Percentiles rank a stretch among this genome's conserved stretches.
These are phyloP conservation scores for Fusarium metavorans DNA, from an alignment of 2,329 filamentous ascomycete species.

Conservation along the genomic window DNA sequence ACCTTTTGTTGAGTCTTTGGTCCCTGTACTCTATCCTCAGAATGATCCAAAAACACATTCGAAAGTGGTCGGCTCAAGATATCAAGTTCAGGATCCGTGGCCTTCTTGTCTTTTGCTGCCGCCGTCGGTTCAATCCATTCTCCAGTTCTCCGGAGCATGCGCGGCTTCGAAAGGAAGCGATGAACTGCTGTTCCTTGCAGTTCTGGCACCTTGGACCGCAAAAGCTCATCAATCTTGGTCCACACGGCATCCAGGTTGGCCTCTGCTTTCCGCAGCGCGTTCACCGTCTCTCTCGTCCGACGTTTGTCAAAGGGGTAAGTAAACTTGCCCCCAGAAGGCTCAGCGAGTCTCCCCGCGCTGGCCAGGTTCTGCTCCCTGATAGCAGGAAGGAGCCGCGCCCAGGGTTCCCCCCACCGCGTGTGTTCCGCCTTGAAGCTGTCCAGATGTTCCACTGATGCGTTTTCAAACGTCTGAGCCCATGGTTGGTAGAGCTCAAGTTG, in stretches of 20 bases:
- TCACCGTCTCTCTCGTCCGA: constrained; percentile 58
- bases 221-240: constrained; percentile 12
- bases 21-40: background rate
- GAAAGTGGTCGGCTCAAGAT: constrained; percentile 42
- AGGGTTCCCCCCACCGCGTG: constrained; percentile 9
- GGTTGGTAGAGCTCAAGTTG: constrained; percentile 62
- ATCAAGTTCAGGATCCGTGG: background rate
- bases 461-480: constrained; percentile 58
- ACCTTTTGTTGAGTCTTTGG: constrained; percentile 11
- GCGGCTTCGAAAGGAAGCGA: constrained; percentile 48
- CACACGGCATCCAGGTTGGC: constrained; percentile 48
- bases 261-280: constrained; percentile 60
- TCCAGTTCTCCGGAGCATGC: constrained; percentile 60
- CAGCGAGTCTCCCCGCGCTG: constrained; percentile 37
- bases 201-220: constrained; percentile 16
- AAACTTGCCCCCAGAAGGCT: constrained; percentile 56
- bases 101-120: background rate
- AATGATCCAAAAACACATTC: constrained; percentile 28
- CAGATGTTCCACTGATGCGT: constrained; percentile 36
- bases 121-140: constrained; percentile 57
- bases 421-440: constrained; percentile 46
- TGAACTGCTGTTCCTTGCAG: constrained; percentile 44
- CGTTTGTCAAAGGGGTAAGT: constrained; percentile 58
- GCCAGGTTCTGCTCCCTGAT: constrained; percentile 26
- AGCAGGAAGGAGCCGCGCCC: constrained; percentile 24